Evolutionary conservation across 2,329 filamentous ascomycete genomes (phyloP).

Genomic region (Raffaelea ambrosiae): DNA sequence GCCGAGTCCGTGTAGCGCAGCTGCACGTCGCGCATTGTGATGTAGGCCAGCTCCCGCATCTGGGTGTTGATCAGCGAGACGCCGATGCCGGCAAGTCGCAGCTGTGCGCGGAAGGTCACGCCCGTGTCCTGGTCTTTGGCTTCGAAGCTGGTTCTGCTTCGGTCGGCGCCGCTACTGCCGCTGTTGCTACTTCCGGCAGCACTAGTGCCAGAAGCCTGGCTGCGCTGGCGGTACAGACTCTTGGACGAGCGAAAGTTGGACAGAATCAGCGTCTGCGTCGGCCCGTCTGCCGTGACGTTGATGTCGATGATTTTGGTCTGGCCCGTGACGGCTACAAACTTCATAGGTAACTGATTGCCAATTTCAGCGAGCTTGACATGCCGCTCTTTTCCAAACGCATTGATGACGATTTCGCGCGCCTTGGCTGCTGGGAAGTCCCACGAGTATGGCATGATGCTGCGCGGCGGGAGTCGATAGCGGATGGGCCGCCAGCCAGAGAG

Average conservation of each 20-base stretch:
- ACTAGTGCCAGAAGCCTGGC: conserved; percentile 38
- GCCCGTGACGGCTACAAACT: conserved; percentile 60
- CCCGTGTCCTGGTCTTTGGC: conserved; percentile 87
- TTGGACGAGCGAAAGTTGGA: conserved; percentile 91
- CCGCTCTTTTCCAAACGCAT: conserved; percentile 68
- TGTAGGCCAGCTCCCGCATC: conserved; percentile 82
- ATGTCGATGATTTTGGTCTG: conserved; percentile 88
- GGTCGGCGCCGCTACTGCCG: not conserved
- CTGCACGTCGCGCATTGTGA: conserved; percentile 86
- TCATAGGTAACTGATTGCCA: conserved; percentile 91
- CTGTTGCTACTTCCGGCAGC: conserved; percentile 26
- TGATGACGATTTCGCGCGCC: conserved; percentile 84
- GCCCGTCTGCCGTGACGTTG: conserved; percentile 90
- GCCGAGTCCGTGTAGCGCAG: conserved; percentile 89
- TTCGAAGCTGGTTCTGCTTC: conserved; percentile 63
- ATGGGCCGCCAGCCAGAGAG: conserved; percentile 86
- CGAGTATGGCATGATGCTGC: conserved; percentile 98
- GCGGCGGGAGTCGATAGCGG: conserved; percentile 79
- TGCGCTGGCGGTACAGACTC: conserved; percentile 65
- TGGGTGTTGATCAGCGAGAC: conserved; percentile 91
- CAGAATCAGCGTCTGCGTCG: conserved; percentile 86
- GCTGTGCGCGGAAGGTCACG: conserved; percentile 79
- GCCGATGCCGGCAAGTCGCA: conserved; percentile 83
- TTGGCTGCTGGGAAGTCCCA: conserved; percentile 99
- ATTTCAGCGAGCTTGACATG: conserved; percentile 96